Evolutionary conservation across 192 early-diverging fungal species (phyloP).

Genomic region (Backusella mclennaniae): DNA sequence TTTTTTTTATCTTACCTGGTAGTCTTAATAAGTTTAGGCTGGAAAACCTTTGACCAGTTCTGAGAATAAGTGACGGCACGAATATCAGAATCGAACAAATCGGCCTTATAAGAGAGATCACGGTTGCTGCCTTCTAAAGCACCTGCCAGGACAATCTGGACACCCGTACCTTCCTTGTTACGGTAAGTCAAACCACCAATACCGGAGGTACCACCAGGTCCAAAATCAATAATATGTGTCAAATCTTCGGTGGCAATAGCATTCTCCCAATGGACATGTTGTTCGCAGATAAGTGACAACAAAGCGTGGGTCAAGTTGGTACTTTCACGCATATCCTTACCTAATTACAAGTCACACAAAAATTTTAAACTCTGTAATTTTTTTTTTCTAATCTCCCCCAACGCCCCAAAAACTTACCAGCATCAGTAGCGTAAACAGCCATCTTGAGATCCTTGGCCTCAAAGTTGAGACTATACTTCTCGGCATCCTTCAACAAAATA

Average conservation of each 20-base stretch:
- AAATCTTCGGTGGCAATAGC: constrained; percentile 54
- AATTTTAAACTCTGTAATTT: constrained; percentile 9
- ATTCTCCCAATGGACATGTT: constrained; percentile 75
- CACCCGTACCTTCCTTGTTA: constrained; percentile 87
- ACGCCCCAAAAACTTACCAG: constrained; percentile 49
- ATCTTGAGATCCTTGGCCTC: constrained; percentile 64
- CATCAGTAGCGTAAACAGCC: constrained; percentile 78
- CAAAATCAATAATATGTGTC: constrained; percentile 95
- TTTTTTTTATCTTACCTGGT: constrained; percentile 32
- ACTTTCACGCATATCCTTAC: constrained; percentile 65
- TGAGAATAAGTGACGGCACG: constrained; percentile 69
- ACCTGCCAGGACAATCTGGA: constrained; percentile 65
- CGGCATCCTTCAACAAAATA: constrained; percentile 68
- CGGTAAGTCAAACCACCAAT: constrained; percentile 82
- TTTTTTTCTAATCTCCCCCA: constrained; percentile 16
- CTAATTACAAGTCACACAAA: constrained; percentile 26
- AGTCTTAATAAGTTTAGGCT: constrained; percentile 78
- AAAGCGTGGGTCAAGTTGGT: constrained; percentile 62
- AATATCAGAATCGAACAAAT: constrained; percentile 79
- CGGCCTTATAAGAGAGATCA: constrained; percentile 69
- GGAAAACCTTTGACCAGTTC: constrained; percentile 85
- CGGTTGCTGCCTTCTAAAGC: constrained; percentile 59
- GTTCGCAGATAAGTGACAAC: constrained; percentile 67
- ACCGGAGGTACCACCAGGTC: constrained; percentile 81
- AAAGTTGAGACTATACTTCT: constrained; percentile 60